phyloP scores from a whole-genome alignment of 495 filamentous ascomycete species.

The Cladorrhinum samala region DNA sequence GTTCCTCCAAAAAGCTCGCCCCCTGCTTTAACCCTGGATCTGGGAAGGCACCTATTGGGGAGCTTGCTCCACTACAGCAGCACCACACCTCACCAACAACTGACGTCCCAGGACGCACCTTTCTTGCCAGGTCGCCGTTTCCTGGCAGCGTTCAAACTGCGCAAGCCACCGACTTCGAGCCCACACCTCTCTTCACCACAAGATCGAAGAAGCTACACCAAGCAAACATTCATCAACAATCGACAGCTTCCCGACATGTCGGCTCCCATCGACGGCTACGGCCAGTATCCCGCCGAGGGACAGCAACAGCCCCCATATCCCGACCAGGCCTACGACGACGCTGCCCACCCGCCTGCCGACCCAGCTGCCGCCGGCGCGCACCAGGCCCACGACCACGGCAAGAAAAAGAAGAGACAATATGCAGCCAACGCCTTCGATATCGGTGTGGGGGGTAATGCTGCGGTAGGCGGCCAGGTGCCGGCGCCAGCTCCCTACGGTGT shows the following conservation, averaged over 20 bases:
- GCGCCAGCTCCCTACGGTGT: conserved; percentile 31
- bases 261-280: conserved; percentile 51
- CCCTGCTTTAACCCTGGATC: conserved; percentile 6
- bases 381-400: conserved; percentile 43
- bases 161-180: conserved; percentile 5
- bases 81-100: conserved; percentile 5
- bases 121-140: conserved; percentile 6
- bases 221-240: too few species aligned
- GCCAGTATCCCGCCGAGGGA: conserved; percentile 52
- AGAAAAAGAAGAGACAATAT: conserved; percentile 86
- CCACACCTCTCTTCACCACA: too few species aligned
- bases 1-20: conserved; percentile 9
- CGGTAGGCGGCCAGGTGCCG: conserved; percentile 39
- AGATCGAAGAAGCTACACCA: too few species aligned
- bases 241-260: conserved; percentile 36
- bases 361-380: conserved; percentile 31
- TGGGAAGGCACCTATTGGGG: neutral
- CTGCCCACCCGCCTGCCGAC: conserved; percentile 32
- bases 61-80: conserved; percentile 11
- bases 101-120: conserved; percentile 3
- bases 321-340: conserved; percentile 32
- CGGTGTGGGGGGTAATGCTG: conserved; percentile 82
- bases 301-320: conserved; percentile 32
- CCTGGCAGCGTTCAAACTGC: neutral
- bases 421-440: conserved; percentile 93